Evolutionary conservation across 148 eudicot genomes (phyloP), one percentile per base, ranked within the genome.

Genomic region (Selenicereus undatus): DNA sequence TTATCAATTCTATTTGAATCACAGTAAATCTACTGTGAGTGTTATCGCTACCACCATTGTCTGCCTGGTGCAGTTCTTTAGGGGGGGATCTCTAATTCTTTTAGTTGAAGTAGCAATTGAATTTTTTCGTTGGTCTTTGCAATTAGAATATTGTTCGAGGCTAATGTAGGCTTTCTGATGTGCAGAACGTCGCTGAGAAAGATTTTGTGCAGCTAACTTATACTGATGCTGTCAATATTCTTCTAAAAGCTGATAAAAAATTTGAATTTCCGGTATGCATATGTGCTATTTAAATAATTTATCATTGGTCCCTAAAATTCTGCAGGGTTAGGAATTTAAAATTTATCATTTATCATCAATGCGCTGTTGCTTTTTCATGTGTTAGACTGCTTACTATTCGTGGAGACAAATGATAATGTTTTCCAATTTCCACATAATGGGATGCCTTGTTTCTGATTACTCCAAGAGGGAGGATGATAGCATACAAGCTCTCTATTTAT

Each of bases 171-270:
- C 42, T 78, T 39, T 85, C 70, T 65, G 71, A 81, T 84, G 24
- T 78, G 85, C 98, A 96, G 99, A 91, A 92, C 87, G 95, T 96
- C 74, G 98, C 81, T 54, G 94, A 90, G 85, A 96, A 92, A 84
- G 90, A 85, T 78, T 88, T 96, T 85, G 94, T 94, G 71, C 98
- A 92, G 85, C 83, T 96, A 89, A 90, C 92, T 77, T 96, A 96
- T 83, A 94, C 98, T n/a, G 99, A 96, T 87, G 99, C 99, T 27
- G 82, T 96, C 76, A 84, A 94, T 81, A 88, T 94, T 83, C 97
- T 96, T 82, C 86, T 90, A 54, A 88, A 86, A 86, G 84, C 98
- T 66, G 89, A 91, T 65, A 94, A 88, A 87, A 96, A 94, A 78
- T 96, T 96, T 84, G 98, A 96, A 79, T 96, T 86, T 60, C 97